Evolutionary conservation across 2,329 filamentous ascomycete genomes (phyloP), one percentile per base, ranked within the genome.

Genomic region (Clarireedia homoeocarpa): DNA sequence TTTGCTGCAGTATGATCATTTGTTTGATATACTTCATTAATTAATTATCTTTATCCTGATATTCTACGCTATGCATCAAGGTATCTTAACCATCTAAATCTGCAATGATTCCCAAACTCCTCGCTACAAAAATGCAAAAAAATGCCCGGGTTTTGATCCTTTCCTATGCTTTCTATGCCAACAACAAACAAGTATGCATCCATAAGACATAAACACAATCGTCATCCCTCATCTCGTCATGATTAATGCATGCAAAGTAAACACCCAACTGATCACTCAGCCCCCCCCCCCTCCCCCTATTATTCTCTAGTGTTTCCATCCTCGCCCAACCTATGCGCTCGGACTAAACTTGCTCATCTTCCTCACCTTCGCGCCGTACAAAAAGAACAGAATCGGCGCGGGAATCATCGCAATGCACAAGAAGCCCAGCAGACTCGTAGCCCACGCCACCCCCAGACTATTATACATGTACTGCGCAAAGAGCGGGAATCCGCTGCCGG

Each of bases 401-500:
- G 54, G 54, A 10, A 56, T 14, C 34, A 44, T 45, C 2, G 17
- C 48, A n/a, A 53, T n/a, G 15, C 30, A 39, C 20, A 36, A 24
- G 20, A 52, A 47, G 0, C 67, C 60, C 23, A 63, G 27, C 0
- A 61, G 72, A 70, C 2, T 66, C 66, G 68, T 71, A 1, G 73
- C 73, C 70, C 73, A 72, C 6, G 58, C 65, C 6, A 73, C 70
- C 1, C 70, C 71, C 17, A 75, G 57, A 1, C 51, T 55, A n/a
- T 65, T 56, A 52, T 72, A 74, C 71, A 73, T 80, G 53, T 82
- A 78, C 1, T 84, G 69, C 0, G 80, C 78, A 59, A 85, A 86
- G 0, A 86, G 66, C 0, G 83, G 83, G 55, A 86, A 85, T 0
- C 72, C 77, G 0, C 75, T 79, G 0, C 78, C 80, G 3, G 84